A percentile compares a stretch with the other conserved stretches of the same genome.
phyloP scores from a whole-genome alignment of 768 basidiomycete genomes.

The Cantharellus anzutake region DNA sequence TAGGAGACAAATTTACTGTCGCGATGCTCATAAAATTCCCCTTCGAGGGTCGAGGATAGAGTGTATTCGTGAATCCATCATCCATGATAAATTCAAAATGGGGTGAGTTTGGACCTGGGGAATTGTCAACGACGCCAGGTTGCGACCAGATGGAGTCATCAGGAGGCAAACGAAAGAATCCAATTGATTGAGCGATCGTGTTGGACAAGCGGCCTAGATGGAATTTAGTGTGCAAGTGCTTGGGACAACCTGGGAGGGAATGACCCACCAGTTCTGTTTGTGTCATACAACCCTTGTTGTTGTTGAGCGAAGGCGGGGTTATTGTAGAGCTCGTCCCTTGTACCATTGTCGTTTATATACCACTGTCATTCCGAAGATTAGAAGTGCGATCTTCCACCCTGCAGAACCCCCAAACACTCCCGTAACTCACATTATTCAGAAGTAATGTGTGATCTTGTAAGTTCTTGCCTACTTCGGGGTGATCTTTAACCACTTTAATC shows the following conservation, averaged over 20 bases:
- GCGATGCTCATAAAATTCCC: neutral
- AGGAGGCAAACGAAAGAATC: neutral
- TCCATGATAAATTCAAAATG: neutral
- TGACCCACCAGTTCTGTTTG: neutral
- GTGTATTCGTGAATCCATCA: neutral
- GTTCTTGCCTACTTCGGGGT: conserved; percentile 57
- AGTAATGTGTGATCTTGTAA: conserved; percentile 40
- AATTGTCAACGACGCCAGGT: neutral
- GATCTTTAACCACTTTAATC: conserved; percentile 39
- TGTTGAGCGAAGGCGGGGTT: neutral
- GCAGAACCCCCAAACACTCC: too few species aligned
- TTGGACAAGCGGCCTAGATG: neutral
- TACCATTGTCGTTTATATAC: too few species aligned
- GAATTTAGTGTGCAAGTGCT: neutral
- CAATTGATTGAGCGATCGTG: neutral
- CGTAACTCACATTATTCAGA: neutral
- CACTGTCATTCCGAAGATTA: too few species aligned
- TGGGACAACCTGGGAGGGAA: too few species aligned
- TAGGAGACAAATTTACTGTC: neutral
- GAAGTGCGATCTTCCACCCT: too few species aligned
- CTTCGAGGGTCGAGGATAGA: neutral
- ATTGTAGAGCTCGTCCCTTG: too few species aligned
- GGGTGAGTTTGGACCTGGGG: neutral
- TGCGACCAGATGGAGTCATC: neutral
- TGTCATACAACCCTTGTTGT: neutral